A percentile compares a stretch with the other conserved stretches of the same genome.
phyloP scores from a whole-genome alignment of 257 asterid genomes.

The Leonotis leonurus region DNA sequence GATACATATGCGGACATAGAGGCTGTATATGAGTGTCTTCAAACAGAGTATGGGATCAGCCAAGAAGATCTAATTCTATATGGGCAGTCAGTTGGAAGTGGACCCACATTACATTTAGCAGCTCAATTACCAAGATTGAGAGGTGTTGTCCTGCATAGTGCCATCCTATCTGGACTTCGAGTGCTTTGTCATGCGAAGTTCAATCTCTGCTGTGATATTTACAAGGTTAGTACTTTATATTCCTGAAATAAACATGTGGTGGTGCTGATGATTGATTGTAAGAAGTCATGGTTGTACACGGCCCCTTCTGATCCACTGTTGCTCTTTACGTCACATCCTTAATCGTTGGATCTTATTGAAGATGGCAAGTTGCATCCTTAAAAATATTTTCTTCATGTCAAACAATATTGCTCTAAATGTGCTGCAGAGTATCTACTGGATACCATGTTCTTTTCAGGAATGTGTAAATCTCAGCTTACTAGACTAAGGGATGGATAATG shows the following conservation, averaged over 20 bases:
- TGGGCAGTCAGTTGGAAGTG: constrained; percentile 99
- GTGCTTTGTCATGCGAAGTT: constrained; percentile 92
- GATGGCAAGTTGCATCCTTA: neutral
- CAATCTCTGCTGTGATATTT: constrained; percentile 85
- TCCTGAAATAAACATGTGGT: neutral
- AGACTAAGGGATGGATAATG: neutral
- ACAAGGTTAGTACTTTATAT: constrained; percentile 49
- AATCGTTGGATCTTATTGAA: neutral
- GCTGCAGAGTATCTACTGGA: neutral
- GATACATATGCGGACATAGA: constrained; percentile 96
- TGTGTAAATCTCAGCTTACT: neutral
- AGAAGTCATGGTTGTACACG: too few relatives aligned
- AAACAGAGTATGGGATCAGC: constrained; percentile 83
- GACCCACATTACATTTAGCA: constrained; percentile 95
- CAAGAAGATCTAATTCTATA: constrained; percentile 87
- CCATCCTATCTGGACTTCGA: constrained; percentile 97
- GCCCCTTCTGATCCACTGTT: too few relatives aligned
- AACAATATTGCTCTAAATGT: neutral
- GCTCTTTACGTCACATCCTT: too few relatives aligned
- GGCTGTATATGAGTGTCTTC: constrained; percentile 92
- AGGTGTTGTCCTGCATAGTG: constrained; percentile 97
- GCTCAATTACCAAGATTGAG: constrained; percentile 87
- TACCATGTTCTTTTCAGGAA: neutral
- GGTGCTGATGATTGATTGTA: too few relatives aligned
- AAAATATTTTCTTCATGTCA: neutral